phyloP scores from a whole-genome alignment of 1,139 yeast species.

The Maudiozyma humilis region DNA sequence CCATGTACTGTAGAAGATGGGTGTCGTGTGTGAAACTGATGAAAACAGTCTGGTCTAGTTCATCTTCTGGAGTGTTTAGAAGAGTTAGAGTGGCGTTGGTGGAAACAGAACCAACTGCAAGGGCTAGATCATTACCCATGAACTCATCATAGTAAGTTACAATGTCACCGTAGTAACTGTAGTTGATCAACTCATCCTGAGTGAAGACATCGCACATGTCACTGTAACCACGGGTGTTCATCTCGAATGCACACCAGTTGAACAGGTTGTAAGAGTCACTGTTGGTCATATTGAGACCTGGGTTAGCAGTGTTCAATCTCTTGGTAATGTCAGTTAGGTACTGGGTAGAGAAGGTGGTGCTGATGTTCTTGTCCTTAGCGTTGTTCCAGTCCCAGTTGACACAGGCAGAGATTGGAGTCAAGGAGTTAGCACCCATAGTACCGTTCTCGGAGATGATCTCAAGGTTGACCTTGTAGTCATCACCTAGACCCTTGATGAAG shows the following conservation, averaged over 20 bases:
- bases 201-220: conserved; percentile 49
- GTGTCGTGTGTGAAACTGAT: conserved; percentile 54
- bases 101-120: conserved; percentile 42
- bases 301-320: conserved; percentile 35
- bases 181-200: conserved; percentile 44
- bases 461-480: conserved; percentile 11
- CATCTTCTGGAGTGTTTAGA: conserved; percentile 19
- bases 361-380: conserved; percentile 17
- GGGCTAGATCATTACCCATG: conserved; percentile 42
- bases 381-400: conserved; percentile 26
- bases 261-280: conserved; percentile 40
- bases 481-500: conserved; percentile 12
- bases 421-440: conserved; percentile 35
- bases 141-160: conserved; percentile 45
- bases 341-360: conserved; percentile 19
- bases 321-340: conserved; percentile 35
- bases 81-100: conserved; percentile 38
- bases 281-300: conserved; percentile 37
- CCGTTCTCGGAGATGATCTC: conserved; percentile 31
- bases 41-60: conserved; percentile 30
- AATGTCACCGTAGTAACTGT: conserved; percentile 42
- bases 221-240: conserved; percentile 46
- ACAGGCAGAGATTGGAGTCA: conserved; percentile 35
- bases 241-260: conserved; percentile 49
- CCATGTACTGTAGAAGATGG: conserved; percentile 42